Base-by-base conservation (phyloP, 1,284 basidiomycete genomes). In the Cystobasidium slooffiae region DNA sequence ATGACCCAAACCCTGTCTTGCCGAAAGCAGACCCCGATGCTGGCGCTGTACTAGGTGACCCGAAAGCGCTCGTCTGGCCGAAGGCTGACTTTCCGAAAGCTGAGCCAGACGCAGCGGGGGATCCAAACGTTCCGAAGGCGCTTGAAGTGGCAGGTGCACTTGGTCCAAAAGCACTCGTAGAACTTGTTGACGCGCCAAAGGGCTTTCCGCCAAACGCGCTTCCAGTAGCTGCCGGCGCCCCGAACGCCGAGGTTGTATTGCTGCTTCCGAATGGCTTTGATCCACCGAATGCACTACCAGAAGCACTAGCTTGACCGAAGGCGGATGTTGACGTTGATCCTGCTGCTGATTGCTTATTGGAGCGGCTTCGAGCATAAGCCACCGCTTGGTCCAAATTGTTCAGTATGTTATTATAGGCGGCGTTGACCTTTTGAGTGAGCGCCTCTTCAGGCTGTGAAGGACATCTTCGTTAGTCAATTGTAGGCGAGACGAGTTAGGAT, bases 41-140 rank as follows among this genome's bases (percentile, higher is more conserved):
- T 5, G 37, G 22, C 2, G 31, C 31, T 12, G 64, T 39, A 8
- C 46, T 16, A n/a, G n/a, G 58, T 3, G 49, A 41, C 46, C 77
- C 78, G 69, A 77, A 78, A n/a, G 55, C 61, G 43, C 65, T 47
- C 31, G 31, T 31, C 31, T 31, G 31, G 5, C 31, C 31, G 31
- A 31, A 31, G 31, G 31, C 31, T 5, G 31, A 83, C 49, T 80
- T 78, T 1, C 83, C 84, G 73, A 88, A 88, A 6, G 83, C 81
- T 0, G 84, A 83, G 1, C 80, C 51, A 37, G 78, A 51, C 31
- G 31, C 31, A 49, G 55, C 22, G 44, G 68, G 24, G 6, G 68
- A 31, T 31, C 31, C 55, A 24, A 31, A 41, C 5, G 43, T 58
- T 16, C 73, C 74, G 59, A 75, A 75, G 22, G 74, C 65, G 43